Conservation (phyloP, 116 monocot species). For the Zostera marina region DNA sequence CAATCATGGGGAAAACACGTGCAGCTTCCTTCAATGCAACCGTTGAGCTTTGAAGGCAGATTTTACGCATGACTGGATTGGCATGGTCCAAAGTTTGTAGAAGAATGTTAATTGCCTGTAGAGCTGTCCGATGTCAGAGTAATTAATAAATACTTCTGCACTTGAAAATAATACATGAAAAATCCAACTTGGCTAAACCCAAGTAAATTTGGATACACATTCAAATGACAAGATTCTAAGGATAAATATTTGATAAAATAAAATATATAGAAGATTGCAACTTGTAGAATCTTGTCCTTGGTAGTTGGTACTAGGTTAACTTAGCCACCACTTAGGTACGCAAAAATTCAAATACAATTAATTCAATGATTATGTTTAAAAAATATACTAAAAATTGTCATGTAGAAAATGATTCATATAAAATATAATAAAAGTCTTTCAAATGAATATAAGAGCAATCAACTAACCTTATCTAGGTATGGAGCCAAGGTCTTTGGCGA, state of each 20-base stretch:
- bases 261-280: no score
- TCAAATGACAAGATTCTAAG: no score
- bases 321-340: no score
- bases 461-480: conserved; percentile 78
- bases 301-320: no score
- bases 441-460: background rate
- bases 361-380: background rate
- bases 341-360: no score
- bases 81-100: conserved; percentile 90
- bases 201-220: no score
- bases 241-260: no score
- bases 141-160: conserved; percentile 4
- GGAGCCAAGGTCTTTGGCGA: conserved; percentile 61
- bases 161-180: background rate
- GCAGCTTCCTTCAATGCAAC: conserved; percentile 69
- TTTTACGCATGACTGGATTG: conserved; percentile 81
- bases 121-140: conserved; percentile 10
- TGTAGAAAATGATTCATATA: background rate
- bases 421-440: background rate
- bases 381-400: background rate
- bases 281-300: no score
- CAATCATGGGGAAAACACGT: conserved; percentile 91
- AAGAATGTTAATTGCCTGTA: conserved; percentile 55
- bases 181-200: background rate
- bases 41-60: conserved; percentile 64